phyloP scores from a whole-genome alignment of 2,329 filamentous ascomycete species.

The Alternaria rosae region DNA sequence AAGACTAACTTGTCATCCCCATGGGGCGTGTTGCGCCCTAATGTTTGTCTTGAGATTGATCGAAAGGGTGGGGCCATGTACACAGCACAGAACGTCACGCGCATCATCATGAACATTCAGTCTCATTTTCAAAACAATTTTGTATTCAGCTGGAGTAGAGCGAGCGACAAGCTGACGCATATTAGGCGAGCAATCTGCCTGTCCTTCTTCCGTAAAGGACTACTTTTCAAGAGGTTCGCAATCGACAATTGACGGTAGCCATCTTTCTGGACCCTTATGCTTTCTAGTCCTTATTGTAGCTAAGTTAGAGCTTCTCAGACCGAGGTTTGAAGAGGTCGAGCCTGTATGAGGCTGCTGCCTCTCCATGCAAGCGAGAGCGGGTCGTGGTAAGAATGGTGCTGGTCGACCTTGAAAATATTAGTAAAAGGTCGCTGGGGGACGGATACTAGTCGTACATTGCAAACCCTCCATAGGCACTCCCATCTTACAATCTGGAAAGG shows the following conservation, averaged over 20 bases:
- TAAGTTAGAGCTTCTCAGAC: constrained; percentile 28
- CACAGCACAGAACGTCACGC: background rate
- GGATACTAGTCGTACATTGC: constrained; percentile 34
- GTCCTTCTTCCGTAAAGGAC: constrained; percentile 30
- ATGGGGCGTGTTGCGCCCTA: background rate
- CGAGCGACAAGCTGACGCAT: constrained; percentile 40
- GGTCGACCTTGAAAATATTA: constrained; percentile 37
- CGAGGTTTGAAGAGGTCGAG: constrained; percentile 19
- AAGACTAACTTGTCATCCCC: background rate
- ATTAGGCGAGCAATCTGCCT: constrained; percentile 33
- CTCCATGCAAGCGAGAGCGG: constrained; percentile 47
- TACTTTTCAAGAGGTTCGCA: constrained; percentile 34
- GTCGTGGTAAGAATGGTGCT: constrained; percentile 48
- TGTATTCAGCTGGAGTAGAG: constrained; percentile 38
- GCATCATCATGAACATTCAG: background rate
- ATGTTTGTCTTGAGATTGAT: background rate
- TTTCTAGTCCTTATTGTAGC: constrained; percentile 19
- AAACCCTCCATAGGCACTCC: constrained; percentile 47
- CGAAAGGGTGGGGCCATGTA: background rate
- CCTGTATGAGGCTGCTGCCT: constrained; percentile 36
- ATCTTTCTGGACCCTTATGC: constrained; percentile 25
- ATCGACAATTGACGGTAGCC: constrained; percentile 37
- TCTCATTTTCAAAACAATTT: background rate
- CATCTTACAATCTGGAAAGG: constrained; percentile 52
- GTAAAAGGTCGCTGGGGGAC: background rate